These are phyloP conservation scores for Nakazawaea peltata DNA, from an alignment of 805 yeast genomes.

Conservation along the genomic window DNA sequence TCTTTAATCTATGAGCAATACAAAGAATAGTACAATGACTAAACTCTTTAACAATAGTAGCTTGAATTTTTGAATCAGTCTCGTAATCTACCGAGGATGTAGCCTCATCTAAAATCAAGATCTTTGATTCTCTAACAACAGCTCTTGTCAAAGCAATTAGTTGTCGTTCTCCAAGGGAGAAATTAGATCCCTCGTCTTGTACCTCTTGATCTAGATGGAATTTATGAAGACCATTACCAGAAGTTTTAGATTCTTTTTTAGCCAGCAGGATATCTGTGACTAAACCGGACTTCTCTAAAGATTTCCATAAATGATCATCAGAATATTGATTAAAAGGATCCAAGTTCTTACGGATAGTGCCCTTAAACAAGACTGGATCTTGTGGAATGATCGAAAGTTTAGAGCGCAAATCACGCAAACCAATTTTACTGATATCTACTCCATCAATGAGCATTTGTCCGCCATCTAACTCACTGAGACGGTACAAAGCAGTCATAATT, in stretches of 20 bases:
- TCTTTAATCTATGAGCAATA: constrained; percentile 64
- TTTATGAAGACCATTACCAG: constrained; percentile 32
- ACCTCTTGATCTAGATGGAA: constrained; percentile 55
- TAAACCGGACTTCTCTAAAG: constrained; percentile 49
- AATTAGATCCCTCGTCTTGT: constrained; percentile 63
- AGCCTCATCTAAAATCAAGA: constrained; percentile 67
- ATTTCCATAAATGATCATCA: constrained; percentile 50
- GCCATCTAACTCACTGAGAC: constrained; percentile 40
- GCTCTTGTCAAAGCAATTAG: constrained; percentile 65
- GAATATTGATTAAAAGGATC: constrained; percentile 50
- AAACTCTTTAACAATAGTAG: constrained; percentile 51
- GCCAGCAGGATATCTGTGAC: constrained; percentile 30
- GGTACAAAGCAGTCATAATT: constrained; percentile 55
- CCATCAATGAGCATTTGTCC: constrained; percentile 52
- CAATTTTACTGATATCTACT: constrained; percentile 42
- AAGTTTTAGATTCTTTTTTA: constrained; percentile 20
- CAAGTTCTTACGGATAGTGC: constrained; percentile 48
- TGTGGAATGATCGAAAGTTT: constrained; percentile 63
- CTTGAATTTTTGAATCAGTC: constrained; percentile 61
- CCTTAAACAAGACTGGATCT: constrained; percentile 60
- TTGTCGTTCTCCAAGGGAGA: constrained; percentile 68
- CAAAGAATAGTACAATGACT: constrained; percentile 57
- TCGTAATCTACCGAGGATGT: constrained; percentile 71
- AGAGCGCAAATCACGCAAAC: constrained; percentile 46
- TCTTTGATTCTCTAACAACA: constrained; percentile 50